phyloP scores from a whole-genome alignment of 1,139 yeast genomes.

The Hyphopichia buzzinii region DNA sequence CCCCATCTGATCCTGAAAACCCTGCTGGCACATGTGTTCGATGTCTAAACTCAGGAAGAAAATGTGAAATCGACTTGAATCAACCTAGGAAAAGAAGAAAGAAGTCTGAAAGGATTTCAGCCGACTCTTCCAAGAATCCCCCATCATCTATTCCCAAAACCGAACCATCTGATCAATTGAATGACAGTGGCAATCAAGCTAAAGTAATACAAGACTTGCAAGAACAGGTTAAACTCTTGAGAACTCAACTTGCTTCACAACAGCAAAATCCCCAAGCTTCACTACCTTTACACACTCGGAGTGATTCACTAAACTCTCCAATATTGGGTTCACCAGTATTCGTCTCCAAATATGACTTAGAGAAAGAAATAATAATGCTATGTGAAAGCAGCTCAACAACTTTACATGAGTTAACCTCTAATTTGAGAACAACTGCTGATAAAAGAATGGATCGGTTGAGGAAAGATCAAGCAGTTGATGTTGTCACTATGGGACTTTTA shows the following conservation, averaged over 20 bases:
- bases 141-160: neutral
- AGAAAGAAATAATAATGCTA: constrained; percentile 35
- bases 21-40: constrained; percentile 71
- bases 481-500: constrained; percentile 47
- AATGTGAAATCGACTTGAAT: constrained; percentile 67
- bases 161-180: neutral
- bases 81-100: constrained; percentile 56
- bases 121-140: neutral
- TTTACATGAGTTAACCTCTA: constrained; percentile 38
- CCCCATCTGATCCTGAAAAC: constrained; percentile 60
- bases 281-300: neutral
- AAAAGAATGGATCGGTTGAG: constrained; percentile 33
- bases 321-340: constrained; percentile 25
- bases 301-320: constrained; percentile 5
- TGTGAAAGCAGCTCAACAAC: constrained; percentile 25
- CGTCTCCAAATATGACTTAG: constrained; percentile 32
- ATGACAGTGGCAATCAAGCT: constrained; percentile 1
- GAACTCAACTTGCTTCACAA: constrained; percentile 15
- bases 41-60: constrained; percentile 61
- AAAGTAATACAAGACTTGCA: constrained; percentile 17
- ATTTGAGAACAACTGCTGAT: constrained; percentile 34
- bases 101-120: constrained; percentile 24
- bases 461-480: constrained; percentile 30
- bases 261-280: constrained; percentile 7
- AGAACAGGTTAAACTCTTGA: constrained; percentile 19